Conservation (phyloP, 257 asterid genomes). For the Solanum habrochaites region DNA sequence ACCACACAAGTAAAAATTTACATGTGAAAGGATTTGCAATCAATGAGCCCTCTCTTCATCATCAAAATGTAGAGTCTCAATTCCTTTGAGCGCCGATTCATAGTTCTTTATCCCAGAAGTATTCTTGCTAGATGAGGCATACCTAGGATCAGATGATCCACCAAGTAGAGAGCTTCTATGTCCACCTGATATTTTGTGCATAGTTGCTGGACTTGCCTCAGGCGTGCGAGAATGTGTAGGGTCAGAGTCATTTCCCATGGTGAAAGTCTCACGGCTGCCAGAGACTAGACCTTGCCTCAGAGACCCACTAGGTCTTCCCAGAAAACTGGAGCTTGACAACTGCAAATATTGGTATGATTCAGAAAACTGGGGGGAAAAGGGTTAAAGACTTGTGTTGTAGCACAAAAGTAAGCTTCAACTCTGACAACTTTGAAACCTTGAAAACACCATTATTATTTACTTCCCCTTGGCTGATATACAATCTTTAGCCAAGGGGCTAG, state of each 20-base stretch:
- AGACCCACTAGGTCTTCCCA: slow-evolving; percentile 81
- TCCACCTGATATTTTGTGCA: slow-evolving; percentile 41
- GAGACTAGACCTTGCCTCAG: slow-evolving; percentile 55
- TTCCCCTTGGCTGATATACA: neutral
- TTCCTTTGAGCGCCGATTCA: slow-evolving; percentile 62
- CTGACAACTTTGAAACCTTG: neutral
- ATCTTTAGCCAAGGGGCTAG: neutral
- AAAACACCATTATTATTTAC: neutral
- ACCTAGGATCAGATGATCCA: slow-evolving; percentile 58
- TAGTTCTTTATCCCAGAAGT: slow-evolving; percentile 37
- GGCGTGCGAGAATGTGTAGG: slow-evolving; percentile 55
- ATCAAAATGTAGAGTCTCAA: slow-evolving; percentile 56
- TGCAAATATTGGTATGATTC: slow-evolving; percentile 22
- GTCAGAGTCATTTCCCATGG: slow-evolving; percentile 57
- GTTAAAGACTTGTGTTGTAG: neutral
- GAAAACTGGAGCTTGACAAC: slow-evolving; percentile 62
- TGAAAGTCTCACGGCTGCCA: slow-evolving; percentile 50
- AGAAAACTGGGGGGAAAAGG: neutral
- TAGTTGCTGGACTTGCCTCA: slow-evolving; percentile 62
- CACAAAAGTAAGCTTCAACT: neutral
- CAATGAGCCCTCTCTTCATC: slow-evolving; percentile 41
- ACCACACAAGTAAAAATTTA: slow-evolving; percentile 24
- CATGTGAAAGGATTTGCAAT: slow-evolving; percentile 8
- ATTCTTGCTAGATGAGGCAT: slow-evolving; percentile 44
- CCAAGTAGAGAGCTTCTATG: slow-evolving; percentile 55